Conservation (phyloP, 345 rosid species). For the Lepidium aucheri region DNA sequence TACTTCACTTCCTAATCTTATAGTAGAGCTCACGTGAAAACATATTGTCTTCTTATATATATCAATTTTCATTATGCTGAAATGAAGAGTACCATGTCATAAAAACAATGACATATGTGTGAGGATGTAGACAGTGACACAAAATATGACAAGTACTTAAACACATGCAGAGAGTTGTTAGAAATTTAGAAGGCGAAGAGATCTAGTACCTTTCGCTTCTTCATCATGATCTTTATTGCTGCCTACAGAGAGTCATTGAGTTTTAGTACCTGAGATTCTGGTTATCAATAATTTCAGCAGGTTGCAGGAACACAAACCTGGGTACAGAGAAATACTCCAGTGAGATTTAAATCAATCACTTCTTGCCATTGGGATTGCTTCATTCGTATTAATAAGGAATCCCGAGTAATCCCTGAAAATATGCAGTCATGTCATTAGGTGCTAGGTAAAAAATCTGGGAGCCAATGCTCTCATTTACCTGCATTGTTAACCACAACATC, state of each 20-base stretch:
- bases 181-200: not conserved
- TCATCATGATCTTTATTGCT: constrained; percentile 92
- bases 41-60: not conserved
- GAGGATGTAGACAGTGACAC: not conserved
- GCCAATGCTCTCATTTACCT: constrained; percentile 37
- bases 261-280: constrained; percentile 13
- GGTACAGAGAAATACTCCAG: constrained; percentile 89
- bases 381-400: constrained; percentile 89
- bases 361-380: constrained; percentile 91
- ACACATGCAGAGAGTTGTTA: not conserved
- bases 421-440: constrained; percentile 21
- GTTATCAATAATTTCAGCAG: constrained; percentile 1
- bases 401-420: constrained; percentile 76
- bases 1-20: not conserved
- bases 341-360: constrained; percentile 88
- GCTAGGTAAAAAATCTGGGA: constrained; percentile 1
- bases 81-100: not conserved
- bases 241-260: constrained; percentile 56
- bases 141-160: not conserved
- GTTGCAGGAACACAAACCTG: constrained; percentile 49
- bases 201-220: constrained; percentile 62
- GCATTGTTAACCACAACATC: constrained; percentile 94
- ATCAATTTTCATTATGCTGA: not conserved
- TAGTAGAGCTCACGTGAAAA: not conserved
- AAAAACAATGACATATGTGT: not conserved